phyloP scores from a whole-genome alignment of 768 basidiomycete species.

The Cyclocybe cylindracea region DNA sequence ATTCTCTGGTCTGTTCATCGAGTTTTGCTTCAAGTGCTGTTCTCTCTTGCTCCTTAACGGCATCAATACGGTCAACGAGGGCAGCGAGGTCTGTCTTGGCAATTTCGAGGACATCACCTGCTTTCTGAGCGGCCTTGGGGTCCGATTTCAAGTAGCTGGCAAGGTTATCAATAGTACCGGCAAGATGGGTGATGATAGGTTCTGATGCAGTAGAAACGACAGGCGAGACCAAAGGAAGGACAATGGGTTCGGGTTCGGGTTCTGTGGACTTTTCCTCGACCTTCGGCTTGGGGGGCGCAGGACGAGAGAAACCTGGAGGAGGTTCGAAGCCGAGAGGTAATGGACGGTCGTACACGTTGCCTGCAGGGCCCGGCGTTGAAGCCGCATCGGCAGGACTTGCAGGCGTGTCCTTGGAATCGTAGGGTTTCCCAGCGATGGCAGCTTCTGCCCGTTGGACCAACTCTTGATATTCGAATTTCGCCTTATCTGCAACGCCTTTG shows the following conservation, averaged over 20 bases:
- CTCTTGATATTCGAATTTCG: conserved; percentile 65
- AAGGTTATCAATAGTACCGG: conserved; percentile 89
- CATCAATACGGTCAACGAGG: conserved; percentile 75
- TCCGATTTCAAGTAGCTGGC: conserved; percentile 80
- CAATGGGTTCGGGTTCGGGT: conserved; percentile 25
- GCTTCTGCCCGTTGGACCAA: conserved; percentile 74
- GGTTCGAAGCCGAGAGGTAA: conserved; percentile 95
- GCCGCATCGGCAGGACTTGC: conserved; percentile 18
- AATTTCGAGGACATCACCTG: conserved; percentile 71
- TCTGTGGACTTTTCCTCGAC: conserved; percentile 16
- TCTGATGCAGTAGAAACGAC: conserved; percentile 78
- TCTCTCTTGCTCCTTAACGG: conserved; percentile 79
- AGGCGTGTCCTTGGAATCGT: conserved; percentile 25
- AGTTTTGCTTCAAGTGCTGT: conserved; percentile 59
- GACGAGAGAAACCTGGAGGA: conserved; percentile 82
- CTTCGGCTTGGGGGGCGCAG: conserved; percentile 47
- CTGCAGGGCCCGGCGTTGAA: conserved; percentile 17
- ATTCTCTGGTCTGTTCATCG: conserved; percentile 85
- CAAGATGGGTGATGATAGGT: conserved; percentile 92
- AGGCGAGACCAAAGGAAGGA: conserved; percentile 81
- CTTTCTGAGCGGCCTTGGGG: conserved; percentile 65
- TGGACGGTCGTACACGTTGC: conserved; percentile 62
- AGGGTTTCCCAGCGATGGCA: conserved; percentile 54
- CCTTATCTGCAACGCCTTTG: conserved; percentile 46
- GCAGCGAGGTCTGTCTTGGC: conserved; percentile 82